Percentiles rank a stretch among this genome's conserved stretches.
phyloP scores from a whole-genome alignment of 345 rosid genomes.

The Eucalyptus pumila region DNA sequence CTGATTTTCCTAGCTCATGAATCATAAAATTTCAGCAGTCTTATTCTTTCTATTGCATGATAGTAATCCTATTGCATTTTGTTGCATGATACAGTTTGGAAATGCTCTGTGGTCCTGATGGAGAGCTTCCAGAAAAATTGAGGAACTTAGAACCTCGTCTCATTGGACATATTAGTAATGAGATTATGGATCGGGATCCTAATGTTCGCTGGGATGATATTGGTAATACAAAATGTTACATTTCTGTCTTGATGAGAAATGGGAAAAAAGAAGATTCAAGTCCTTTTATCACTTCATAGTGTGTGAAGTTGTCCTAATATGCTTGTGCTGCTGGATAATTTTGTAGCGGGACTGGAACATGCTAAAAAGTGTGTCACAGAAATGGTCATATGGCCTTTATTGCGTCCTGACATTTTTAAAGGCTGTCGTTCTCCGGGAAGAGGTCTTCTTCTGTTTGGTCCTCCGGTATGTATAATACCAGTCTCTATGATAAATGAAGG shows the following conservation, averaged over 20 bases:
- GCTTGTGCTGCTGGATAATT: constrained; percentile 3
- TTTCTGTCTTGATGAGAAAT: background rate
- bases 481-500: background rate
- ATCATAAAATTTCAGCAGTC: background rate
- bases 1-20: background rate
- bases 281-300: background rate
- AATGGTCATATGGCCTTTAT: constrained; percentile 97
- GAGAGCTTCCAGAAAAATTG: constrained; percentile 92
- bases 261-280: background rate
- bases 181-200: constrained; percentile 95
- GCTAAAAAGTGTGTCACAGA: constrained; percentile 98
- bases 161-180: constrained; percentile 95
- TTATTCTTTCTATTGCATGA: background rate
- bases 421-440: constrained; percentile 98
- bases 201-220: constrained; percentile 96
- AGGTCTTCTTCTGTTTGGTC: constrained; percentile 98
- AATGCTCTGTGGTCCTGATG: constrained; percentile 93
- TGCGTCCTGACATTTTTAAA: constrained; percentile 91
- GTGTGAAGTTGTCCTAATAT: constrained; percentile 1
- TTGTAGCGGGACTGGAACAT: constrained; percentile 93
- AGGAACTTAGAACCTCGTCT: constrained; percentile 95
- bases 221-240: constrained; percentile 31
- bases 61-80: background rate
- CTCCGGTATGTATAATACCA: constrained; percentile 56
- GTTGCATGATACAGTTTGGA: constrained; percentile 45